Evolutionary conservation across 805 yeast genomes (phyloP), one percentile per base, ranked within the genome.

Genomic region (Spathaspora gorwiae): DNA sequence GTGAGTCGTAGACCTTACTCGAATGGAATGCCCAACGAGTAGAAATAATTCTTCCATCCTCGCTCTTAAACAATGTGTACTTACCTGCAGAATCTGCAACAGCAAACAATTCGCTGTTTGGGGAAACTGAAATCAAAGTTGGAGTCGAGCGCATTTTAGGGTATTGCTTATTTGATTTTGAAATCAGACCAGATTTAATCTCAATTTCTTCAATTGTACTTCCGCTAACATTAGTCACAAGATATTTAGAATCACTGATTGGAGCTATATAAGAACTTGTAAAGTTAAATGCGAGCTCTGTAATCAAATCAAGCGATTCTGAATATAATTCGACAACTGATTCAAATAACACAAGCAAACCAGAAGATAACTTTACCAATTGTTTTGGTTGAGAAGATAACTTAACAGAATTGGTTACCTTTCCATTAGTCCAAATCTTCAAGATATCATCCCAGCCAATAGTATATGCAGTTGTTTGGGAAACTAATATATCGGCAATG

Each of bases 21-120:
- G 90, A 87, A 62, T 94, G 97, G 81, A 88, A 92, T 0, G 95
- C 84, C 99, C 99, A 94, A 60, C 97, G 79, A 0, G 95, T 80
- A 2, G 98, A 89, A 33, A 82, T 75, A 7, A 87, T 67, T 2
- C 75, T 53, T 42, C 70, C 77, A 35, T 80, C 81, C 2, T 61
- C 62, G 6, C 81, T 61, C 51, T 80, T 75, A 64, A 80, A 89
- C 33, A 90, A 72, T n/a, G 83, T 66, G 52, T 90, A 88, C 62
- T 92, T 94, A 31, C 99, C 99, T 43, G 84, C 73, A 5, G 75
- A 73, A 56, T 90, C 97, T 43, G 97, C 97, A 26, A 84, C 86
- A 1, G 98, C 98, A 13, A 85, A 72, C 48, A 68, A 77, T 45
- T 72, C 62, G 7, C 80, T 86, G 54, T 83, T 73, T 4, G 89